A percentile compares a stretch with the other conserved stretches of the same genome.
Conservation (phyloP, 192 early-diverging fungal species). For the Podila epicladia region DNA sequence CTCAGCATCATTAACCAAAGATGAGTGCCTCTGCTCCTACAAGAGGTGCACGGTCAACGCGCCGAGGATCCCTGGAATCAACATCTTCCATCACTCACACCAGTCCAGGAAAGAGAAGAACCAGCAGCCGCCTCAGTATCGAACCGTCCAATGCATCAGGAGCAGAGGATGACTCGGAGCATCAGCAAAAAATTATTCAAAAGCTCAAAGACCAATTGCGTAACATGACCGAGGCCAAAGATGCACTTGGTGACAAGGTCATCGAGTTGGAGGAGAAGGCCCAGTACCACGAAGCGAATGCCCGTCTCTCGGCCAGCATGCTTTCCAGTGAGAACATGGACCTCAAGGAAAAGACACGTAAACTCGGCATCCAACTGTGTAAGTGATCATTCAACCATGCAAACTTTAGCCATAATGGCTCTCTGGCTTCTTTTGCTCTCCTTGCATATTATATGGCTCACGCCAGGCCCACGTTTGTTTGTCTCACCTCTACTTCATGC, state of each 20-base stretch:
- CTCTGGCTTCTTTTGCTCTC: no score
- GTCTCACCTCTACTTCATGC: background rate
- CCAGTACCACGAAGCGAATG: constrained; percentile 33
- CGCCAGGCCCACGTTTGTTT: background rate
- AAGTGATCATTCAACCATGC: constrained; percentile 3
- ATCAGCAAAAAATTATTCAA: constrained; percentile 10
- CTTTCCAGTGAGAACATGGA: constrained; percentile 30
- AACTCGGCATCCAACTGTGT: constrained; percentile 44
- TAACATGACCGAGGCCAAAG: constrained; percentile 13
- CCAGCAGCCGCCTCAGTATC: constrained; percentile 1
- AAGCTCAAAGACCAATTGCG: constrained; percentile 27
- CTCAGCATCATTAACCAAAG: background rate
- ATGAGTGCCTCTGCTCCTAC: background rate
- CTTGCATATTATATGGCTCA: background rate
- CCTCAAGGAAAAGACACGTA: constrained; percentile 36
- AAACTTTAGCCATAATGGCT: background rate
- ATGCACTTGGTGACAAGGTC: constrained; percentile 12
- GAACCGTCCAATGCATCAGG: background rate
- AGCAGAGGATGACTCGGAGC: background rate
- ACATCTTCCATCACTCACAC: background rate
- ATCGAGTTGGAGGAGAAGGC: constrained; percentile 31
- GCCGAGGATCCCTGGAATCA: background rate
- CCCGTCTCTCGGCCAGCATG: constrained; percentile 35
- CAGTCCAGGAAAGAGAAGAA: background rate
- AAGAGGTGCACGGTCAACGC: constrained; percentile 1